phyloP scores from a whole-genome alignment of 176 grass and related monocot species.

The Luzula sylvatica region DNA sequence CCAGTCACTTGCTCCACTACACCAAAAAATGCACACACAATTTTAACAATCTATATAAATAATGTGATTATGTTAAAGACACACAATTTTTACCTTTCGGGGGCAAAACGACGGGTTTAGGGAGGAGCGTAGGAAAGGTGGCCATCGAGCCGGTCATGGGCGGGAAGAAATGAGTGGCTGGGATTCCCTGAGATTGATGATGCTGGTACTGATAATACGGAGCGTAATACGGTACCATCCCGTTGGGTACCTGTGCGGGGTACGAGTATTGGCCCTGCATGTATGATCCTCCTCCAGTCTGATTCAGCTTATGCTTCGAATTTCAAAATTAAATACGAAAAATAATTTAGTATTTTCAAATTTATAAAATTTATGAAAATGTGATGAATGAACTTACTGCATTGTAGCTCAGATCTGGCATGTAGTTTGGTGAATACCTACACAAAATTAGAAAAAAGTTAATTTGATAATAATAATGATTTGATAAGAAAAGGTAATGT shows the following conservation, averaged over 20 bases:
- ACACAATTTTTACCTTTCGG: slow-evolving; percentile 50
- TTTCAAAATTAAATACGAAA: neutral
- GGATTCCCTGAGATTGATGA: slow-evolving; percentile 73
- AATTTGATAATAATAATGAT: neutral
- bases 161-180: slow-evolving; percentile 73
- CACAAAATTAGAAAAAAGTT: neutral
- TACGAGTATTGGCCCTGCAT: slow-evolving; percentile 72
- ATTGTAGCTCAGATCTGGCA: slow-evolving; percentile 73
- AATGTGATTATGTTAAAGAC: neutral
- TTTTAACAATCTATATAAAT: neutral
- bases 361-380: neutral
- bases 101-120: slow-evolving; percentile 58
- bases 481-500: neutral
- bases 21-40: slow-evolving; percentile 17
- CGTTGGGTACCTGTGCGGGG: slow-evolving; percentile 43
- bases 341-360: neutral
- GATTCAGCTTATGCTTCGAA: slow-evolving; percentile 53
- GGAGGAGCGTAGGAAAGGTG: slow-evolving; percentile 47
- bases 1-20: slow-evolving; percentile 56
- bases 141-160: slow-evolving; percentile 27
- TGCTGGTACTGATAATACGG: slow-evolving; percentile 58
- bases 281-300: slow-evolving; percentile 43
- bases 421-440: slow-evolving; percentile 82
- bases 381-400: slow-evolving; percentile 32
- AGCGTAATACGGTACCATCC: slow-evolving; percentile 66